Evolutionary conservation across 2,329 filamentous ascomycete species (phyloP), one percentile per base, ranked within the genome.

Genomic region (Herpotrichia juniperi): DNA sequence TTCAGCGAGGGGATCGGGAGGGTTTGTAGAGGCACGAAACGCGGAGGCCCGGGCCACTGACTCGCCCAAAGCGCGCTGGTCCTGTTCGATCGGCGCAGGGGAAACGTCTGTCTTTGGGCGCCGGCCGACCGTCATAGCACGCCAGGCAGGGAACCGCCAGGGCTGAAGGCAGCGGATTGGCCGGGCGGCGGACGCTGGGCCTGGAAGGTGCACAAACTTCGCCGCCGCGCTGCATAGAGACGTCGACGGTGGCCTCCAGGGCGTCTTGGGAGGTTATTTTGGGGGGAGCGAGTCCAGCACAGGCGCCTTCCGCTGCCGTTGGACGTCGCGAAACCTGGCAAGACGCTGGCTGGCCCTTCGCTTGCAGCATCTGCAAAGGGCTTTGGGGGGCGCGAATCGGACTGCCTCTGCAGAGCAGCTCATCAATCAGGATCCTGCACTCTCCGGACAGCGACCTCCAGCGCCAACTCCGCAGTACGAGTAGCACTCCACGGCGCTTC

Each of bases 1-100:
- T 40, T 25, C 9, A 9, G 37, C 11, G 37, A 40, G 37, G 21
- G 37, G 37, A 21, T 24, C 19, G 37, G 14, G 19, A 12, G 7
- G 26, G 21, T 25, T 24, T 24, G 37, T 40, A 22, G 19, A 40
- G 19, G 37, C 37, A 40, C 34, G 34, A 37, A 37, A 37, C 34
- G 34, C 34, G 37, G 14, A 22, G 37, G 37, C 4, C 37, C 19
- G 37, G 37, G 12, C 19, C 37, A 40, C 37, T 40, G 37, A 24
- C 19, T 40, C 19, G 37, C 37, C 21, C 40, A 31, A 28, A 28
- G 40, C n/a, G 26, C 19, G n/a, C 40, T 43, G 40, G 40, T 8
- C 10, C 24, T 4, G 40, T 30, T 28, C 40, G 40, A 43, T 43
- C 40, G 40, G 28, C 40, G 26, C 40, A 43, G 40, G 40, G 40